phyloP scores from a whole-genome alignment of 2,329 filamentous ascomycete species.

The Xylariomycetidae sp. region DNA sequence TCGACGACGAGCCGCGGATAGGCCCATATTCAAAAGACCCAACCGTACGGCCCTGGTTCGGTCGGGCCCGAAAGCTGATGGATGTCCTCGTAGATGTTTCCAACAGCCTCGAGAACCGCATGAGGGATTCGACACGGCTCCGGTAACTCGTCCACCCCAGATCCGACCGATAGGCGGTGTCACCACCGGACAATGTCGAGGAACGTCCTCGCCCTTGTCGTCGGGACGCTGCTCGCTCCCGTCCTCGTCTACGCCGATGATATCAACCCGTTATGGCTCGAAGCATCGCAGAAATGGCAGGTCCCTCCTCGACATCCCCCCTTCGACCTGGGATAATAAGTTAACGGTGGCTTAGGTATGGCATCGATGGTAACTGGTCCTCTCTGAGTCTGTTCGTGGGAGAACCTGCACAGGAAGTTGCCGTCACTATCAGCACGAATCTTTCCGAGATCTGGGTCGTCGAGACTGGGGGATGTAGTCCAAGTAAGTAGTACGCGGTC shows the following conservation, averaged over 20 bases:
- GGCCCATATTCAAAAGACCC: no score
- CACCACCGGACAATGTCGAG: conserved; percentile 24
- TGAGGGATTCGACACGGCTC: conserved; percentile 21
- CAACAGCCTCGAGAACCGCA: no score
- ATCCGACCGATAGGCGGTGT: no score
- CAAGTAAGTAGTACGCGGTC: no score
- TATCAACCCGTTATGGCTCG: conserved; percentile 23
- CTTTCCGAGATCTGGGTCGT: conserved; percentile 70
- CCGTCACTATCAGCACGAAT: conserved; percentile 60
- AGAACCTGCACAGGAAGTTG: conserved; percentile 44
- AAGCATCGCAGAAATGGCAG: conserved; percentile 28
- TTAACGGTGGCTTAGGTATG: conserved; percentile 26
- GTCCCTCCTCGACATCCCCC: conserved; percentile 9
- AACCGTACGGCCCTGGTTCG: no score
- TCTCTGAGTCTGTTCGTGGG: conserved; percentile 54
- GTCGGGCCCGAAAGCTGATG: no score
- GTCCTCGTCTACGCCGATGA: conserved; percentile 20
- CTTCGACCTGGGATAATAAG: conserved; percentile 3
- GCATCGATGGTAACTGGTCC: conserved; percentile 65
- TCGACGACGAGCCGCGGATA: no score
- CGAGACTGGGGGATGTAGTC: conserved; percentile 50
- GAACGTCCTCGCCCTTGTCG: conserved; percentile 16
- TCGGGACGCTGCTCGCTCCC: conserved; percentile 23
- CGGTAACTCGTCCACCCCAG: no score
- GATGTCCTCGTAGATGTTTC: no score